Conservation (phyloP, 768 basidiomycete species). For the Ephemerocybe angulata region DNA sequence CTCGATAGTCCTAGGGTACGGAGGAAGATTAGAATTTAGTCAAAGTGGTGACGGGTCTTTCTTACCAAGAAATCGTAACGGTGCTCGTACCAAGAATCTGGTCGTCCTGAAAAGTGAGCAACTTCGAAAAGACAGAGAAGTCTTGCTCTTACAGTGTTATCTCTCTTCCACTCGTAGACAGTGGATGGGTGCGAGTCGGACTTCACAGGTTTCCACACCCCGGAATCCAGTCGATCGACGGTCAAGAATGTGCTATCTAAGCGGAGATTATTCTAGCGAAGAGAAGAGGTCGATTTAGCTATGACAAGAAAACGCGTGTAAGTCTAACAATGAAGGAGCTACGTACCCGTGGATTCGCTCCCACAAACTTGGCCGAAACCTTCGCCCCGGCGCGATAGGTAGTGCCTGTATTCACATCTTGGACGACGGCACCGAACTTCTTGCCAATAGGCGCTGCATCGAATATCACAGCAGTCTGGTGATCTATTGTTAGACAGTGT, state of each 20-base stretch:
- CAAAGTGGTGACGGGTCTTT: slow-evolving; percentile 2
- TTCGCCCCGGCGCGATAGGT: slow-evolving; percentile 55
- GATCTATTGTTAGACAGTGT: neutral
- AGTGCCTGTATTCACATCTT: slow-evolving; percentile 45
- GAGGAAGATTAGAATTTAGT: slow-evolving; percentile 9
- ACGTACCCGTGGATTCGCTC: slow-evolving; percentile 73
- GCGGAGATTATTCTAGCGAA: slow-evolving; percentile 65
- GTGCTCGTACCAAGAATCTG: slow-evolving; percentile 59
- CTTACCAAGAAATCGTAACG: slow-evolving; percentile 65
- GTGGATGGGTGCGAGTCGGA: slow-evolving; percentile 82
- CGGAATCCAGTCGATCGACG: slow-evolving; percentile 50
- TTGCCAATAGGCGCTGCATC: slow-evolving; percentile 55
- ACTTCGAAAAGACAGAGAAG: slow-evolving; percentile 1
- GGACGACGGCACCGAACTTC: slow-evolving; percentile 58
- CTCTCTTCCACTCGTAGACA: slow-evolving; percentile 60
- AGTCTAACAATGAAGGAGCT: slow-evolving; percentile 9
- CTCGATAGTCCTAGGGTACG: slow-evolving; percentile 55
- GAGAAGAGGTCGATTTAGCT: neutral
- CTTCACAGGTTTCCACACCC: slow-evolving; percentile 53
- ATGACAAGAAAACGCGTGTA: slow-evolving; percentile 1
- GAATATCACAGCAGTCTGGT: slow-evolving; percentile 56
- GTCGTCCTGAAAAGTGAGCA: slow-evolving; percentile 4
- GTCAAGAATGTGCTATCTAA: slow-evolving; percentile 71
- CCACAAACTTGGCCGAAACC: slow-evolving; percentile 63
- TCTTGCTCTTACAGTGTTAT: slow-evolving; percentile 42